These are phyloP conservation scores for Skeletonema costatum DNA, from an alignment of 108 stramenopile species.

Conservation along the genomic window DNA sequence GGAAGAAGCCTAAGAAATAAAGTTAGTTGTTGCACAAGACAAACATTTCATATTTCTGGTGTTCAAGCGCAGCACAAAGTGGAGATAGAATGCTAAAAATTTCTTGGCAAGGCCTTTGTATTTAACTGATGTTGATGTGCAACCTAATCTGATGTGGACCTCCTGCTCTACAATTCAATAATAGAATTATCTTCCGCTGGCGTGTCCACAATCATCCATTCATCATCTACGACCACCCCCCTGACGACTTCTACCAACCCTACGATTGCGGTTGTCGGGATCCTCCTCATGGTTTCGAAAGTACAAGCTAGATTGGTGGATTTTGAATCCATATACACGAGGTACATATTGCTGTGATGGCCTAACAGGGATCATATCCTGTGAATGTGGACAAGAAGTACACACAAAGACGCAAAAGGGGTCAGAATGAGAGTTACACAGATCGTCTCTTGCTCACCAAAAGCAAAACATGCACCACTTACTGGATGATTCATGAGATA, in stretches of 20 bases:
- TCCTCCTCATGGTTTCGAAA: constrained; percentile 81
- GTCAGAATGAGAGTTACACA: not conserved
- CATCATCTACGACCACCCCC: constrained; percentile 24
- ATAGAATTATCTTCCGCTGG: too few relatives aligned
- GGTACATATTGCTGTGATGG: constrained; percentile 90
- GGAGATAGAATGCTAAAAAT: too few relatives aligned
- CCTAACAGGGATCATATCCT: constrained; percentile 83
- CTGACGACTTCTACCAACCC: constrained; percentile 44
- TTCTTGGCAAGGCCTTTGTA: too few relatives aligned
- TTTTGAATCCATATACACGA: constrained; percentile 95
- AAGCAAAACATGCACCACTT: constrained; percentile 49
- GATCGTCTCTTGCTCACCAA: not conserved
- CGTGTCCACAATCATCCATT: not conserved
- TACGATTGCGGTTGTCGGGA: constrained; percentile 40
- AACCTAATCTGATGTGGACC: too few relatives aligned
- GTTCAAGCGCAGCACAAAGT: too few relatives aligned
- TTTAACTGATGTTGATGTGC: too few relatives aligned
- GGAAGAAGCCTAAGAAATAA: constrained; percentile 12
- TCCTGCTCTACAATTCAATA: too few relatives aligned
- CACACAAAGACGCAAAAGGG: not conserved
- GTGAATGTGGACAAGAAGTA: not conserved
- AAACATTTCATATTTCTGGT: not conserved
- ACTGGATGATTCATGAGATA: constrained; percentile 97
- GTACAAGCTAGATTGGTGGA: constrained; percentile 81
- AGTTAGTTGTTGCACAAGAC: not conserved